Percentiles rank a stretch among this genome's conserved stretches.
Conservation (phyloP, 2,329 filamentous ascomycete genomes). For the Setomelanomma holmii region DNA sequence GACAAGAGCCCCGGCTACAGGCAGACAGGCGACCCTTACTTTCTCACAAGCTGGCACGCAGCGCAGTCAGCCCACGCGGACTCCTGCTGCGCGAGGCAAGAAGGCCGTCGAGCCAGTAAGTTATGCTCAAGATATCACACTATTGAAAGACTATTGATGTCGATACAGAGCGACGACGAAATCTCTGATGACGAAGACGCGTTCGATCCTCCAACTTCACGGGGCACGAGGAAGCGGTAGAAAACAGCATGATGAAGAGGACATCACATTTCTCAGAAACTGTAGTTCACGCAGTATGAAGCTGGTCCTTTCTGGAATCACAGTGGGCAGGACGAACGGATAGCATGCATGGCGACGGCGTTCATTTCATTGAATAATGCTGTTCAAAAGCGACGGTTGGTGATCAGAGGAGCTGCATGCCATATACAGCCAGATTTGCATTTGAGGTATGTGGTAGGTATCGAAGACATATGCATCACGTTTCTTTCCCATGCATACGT, state of each 20-base stretch:
- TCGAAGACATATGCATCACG: too few relatives aligned
- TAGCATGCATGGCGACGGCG: constrained; percentile 38
- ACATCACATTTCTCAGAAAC: too few relatives aligned
- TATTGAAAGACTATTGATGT: constrained; percentile 8
- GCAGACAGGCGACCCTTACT: constrained; percentile 51
- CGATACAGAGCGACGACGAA: constrained; percentile 49
- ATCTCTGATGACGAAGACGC: constrained; percentile 52
- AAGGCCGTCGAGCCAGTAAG: constrained; percentile 52
- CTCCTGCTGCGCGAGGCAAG: constrained; percentile 30
- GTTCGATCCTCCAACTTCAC: constrained; percentile 45
- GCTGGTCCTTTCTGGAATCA: too few relatives aligned
- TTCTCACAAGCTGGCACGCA: constrained; percentile 50
- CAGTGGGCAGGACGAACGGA: too few relatives aligned
- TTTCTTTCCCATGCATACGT: too few relatives aligned
- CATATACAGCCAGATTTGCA: too few relatives aligned
- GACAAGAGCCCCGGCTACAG: constrained; percentile 22
- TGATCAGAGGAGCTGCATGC: too few relatives aligned
- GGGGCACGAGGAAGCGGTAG: constrained; percentile 37
- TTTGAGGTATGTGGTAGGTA: too few relatives aligned
- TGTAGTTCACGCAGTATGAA: too few relatives aligned
- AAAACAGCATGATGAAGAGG: too few relatives aligned
- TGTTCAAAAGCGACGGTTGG: too few relatives aligned
- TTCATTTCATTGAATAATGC: too few relatives aligned
- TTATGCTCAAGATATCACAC: not conserved
- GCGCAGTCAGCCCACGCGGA: constrained; percentile 39